These are phyloP conservation scores for Scheffersomyces segobiensis DNA, from an alignment of 1,139 yeast species.

Conservation along the genomic window DNA sequence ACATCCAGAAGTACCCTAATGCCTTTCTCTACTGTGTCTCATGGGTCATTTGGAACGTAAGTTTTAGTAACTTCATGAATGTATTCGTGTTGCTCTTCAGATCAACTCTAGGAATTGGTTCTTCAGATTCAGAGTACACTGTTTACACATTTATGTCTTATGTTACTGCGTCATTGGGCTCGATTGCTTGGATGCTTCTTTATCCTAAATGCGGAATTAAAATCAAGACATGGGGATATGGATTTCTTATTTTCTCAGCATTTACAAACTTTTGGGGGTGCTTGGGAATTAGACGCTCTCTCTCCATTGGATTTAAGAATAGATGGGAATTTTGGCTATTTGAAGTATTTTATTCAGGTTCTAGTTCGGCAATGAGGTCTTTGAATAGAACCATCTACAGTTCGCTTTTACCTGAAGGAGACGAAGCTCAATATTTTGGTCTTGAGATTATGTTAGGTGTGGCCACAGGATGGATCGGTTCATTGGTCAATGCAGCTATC, in stretches of 20 bases:
- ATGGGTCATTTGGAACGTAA: conserved; percentile 49
- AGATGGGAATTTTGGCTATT: conserved; percentile 49
- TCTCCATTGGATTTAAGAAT: conserved; percentile 39
- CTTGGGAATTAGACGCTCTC: conserved; percentile 30
- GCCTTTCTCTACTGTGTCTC: conserved; percentile 41
- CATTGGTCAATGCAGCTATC: conserved; percentile 39
- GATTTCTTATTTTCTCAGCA: conserved; percentile 29
- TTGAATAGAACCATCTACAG: conserved; percentile 41
- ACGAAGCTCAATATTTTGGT: conserved; percentile 48
- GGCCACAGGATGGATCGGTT: conserved; percentile 48
- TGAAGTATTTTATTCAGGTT: conserved; percentile 36
- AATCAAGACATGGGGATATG: conserved; percentile 38
- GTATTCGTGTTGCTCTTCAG: conserved; percentile 42
- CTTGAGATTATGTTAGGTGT: conserved; percentile 45
- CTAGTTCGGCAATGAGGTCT: conserved; percentile 40
- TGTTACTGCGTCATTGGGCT: conserved; percentile 35
- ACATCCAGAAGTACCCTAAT: conserved; percentile 33
- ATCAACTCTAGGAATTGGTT: conserved; percentile 41
- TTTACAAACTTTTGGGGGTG: conserved; percentile 47
- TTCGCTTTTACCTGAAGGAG: conserved; percentile 41
- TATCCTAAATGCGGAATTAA: conserved; percentile 26
- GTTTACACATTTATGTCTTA: conserved; percentile 42
- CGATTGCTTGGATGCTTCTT: conserved; percentile 39
- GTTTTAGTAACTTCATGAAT: conserved; percentile 36
- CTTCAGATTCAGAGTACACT: conserved; percentile 41